Conservation (phyloP, 1,139 yeast genomes). For the Kluyveromyces marxianus region DNA sequence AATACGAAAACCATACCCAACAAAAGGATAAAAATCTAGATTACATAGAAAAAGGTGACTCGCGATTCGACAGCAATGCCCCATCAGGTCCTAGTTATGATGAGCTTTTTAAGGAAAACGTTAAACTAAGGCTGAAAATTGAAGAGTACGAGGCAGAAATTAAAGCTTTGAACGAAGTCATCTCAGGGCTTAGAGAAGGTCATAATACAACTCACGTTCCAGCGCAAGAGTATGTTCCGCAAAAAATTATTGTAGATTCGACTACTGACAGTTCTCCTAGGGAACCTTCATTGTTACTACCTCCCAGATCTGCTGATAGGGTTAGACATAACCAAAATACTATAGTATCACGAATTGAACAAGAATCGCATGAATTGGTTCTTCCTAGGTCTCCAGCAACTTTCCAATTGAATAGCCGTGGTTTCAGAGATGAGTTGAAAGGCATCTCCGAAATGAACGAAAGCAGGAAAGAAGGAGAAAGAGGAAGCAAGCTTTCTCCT, state of each 20-base stretch:
- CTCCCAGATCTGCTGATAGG: conserved; percentile 28
- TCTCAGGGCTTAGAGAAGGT: conserved; percentile 14
- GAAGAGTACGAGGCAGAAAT: conserved; percentile 23
- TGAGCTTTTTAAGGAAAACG: conserved; percentile 27
- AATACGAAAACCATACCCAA: conserved; percentile 23
- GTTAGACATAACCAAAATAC: conserved; percentile 17
- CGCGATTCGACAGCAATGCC: conserved; percentile 2
- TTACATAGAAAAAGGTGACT: conserved; percentile 18
- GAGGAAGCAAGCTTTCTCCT: conserved; percentile 3
- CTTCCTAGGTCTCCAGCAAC: conserved; percentile 5
- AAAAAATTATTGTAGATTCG: conserved; percentile 5
- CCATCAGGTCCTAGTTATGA: conserved; percentile 21
- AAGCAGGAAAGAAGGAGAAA: conserved; percentile 1
- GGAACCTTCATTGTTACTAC: conserved; percentile 16
- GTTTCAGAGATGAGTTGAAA: conserved; percentile 1
- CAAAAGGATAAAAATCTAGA: conserved; percentile 24
- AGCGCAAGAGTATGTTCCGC: conserved; percentile 10
- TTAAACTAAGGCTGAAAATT: conserved; percentile 20
- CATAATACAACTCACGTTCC: not conserved
- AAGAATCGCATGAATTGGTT: not conserved
- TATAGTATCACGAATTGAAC: conserved; percentile 2
- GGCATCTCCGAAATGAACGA: not conserved
- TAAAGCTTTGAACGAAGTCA: conserved; percentile 15
- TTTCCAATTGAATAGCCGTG: not conserved
- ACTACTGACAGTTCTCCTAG: not conserved